Conservation (phyloP, 2,329 filamentous ascomycete genomes). For the Bisporella sp. region DNA sequence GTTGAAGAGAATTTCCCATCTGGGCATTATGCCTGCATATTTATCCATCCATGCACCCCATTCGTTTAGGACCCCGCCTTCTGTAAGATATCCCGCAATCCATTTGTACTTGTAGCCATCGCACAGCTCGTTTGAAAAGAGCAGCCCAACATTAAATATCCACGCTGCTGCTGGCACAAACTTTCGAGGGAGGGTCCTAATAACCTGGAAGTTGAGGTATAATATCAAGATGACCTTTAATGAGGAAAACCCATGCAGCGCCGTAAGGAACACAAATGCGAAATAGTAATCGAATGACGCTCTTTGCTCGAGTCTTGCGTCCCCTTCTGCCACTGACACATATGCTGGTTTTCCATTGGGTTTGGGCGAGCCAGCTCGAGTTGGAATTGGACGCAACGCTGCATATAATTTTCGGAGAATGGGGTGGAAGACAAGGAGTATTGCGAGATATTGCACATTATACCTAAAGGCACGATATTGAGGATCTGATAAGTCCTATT, state of each 20-base stretch:
- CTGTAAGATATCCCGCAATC: constrained; percentile 48
- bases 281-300: constrained; percentile 79
- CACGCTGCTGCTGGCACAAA: constrained; percentile 75
- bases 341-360: constrained; percentile 30
- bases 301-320: constrained; percentile 59
- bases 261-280: constrained; percentile 69
- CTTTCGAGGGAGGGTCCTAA: constrained; percentile 60
- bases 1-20: constrained; percentile 98
- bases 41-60: constrained; percentile 71
- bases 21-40: constrained; percentile 73
- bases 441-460: constrained; percentile 75
- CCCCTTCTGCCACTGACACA: constrained; percentile 35
- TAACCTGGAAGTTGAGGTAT: constrained; percentile 73
- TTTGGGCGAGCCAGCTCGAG: constrained; percentile 18
- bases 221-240: constrained; percentile 78
- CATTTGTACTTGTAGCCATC: constrained; percentile 67
- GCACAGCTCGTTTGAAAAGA: constrained; percentile 86
- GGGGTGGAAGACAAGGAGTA: constrained; percentile 73
- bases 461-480: constrained; percentile 82
- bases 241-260: constrained; percentile 78
- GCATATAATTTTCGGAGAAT: constrained; percentile 70
- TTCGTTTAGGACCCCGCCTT: constrained; percentile 9
- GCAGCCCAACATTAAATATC: constrained; percentile 76
- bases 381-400: constrained; percentile 21
- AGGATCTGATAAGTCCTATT: constrained; percentile 76